Conservation (phyloP, 2,329 filamentous ascomycete genomes). For the Penicillium sp. region DNA sequence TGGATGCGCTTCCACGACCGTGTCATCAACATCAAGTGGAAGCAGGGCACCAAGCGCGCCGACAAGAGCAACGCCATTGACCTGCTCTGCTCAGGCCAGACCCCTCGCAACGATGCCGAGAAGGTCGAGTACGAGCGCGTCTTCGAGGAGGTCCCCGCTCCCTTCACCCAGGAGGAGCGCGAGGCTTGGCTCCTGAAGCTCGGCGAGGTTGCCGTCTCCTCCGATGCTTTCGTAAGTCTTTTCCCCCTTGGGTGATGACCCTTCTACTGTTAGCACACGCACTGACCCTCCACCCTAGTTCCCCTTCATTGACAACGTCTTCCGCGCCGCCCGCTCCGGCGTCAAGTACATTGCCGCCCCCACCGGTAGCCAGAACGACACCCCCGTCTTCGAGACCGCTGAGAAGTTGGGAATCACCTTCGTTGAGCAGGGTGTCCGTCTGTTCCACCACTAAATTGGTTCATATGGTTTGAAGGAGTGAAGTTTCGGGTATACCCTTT, state of each 20-base stretch:
- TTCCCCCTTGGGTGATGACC: neutral
- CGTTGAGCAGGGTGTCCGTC: conserved; percentile 88
- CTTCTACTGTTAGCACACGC: neutral
- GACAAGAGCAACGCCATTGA: conserved; percentile 99
- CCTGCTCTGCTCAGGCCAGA: conserved; percentile 86
- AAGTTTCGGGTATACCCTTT: conserved; percentile 9
- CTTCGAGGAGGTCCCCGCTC: conserved; percentile 84
- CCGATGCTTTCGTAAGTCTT: conserved; percentile 86
- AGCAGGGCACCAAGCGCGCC: conserved; percentile 93
- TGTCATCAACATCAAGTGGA: conserved; percentile 89
- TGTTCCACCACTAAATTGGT: conserved; percentile 84
- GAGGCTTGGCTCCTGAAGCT: conserved; percentile 85
- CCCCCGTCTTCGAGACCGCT: conserved; percentile 72
- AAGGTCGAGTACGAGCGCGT: conserved; percentile 83
- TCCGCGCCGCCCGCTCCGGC: conserved; percentile 84
- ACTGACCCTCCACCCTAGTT: conserved; percentile 59
- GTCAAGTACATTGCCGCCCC: conserved; percentile 96
- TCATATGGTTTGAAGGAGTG: conserved; percentile 8
- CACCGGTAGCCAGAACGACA: conserved; percentile 68
- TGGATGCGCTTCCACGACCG: conserved; percentile 98
- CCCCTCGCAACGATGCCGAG: conserved; percentile 83
- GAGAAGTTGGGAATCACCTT: conserved; percentile 93
- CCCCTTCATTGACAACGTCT: conserved; percentile 98
- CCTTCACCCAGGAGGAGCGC: conserved; percentile 84
- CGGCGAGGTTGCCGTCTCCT: conserved; percentile 77